Conservation (phyloP, 352 stramenopile species). For the Aphanomyces astaci region DNA sequence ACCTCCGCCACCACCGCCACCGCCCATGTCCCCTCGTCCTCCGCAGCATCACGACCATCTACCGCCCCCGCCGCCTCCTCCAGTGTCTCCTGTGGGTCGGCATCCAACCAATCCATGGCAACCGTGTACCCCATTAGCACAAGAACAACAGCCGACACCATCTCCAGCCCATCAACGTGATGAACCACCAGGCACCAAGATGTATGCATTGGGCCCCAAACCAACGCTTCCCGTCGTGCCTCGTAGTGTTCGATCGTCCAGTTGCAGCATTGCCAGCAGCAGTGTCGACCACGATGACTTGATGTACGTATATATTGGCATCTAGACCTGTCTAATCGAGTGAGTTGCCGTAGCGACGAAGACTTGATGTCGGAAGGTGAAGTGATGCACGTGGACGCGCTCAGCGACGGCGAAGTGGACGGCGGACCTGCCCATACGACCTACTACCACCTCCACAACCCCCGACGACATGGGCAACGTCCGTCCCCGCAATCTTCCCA, state of each 20-base stretch:
- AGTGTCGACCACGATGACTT: background rate
- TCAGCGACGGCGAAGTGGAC: conserved; percentile 16
- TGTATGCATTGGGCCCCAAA: background rate
- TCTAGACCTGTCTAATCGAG: background rate
- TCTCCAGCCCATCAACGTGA: no score
- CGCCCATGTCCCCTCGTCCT: no score
- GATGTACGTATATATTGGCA: background rate
- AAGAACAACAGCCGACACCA: no score
- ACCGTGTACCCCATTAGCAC: no score
- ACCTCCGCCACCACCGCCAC: background rate
- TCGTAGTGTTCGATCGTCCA: background rate
- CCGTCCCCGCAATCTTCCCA: background rate
- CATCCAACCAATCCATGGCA: no score
- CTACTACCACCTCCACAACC: conserved; percentile 12
- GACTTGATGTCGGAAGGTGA: conserved; percentile 18
- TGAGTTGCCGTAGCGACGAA: background rate
- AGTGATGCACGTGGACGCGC: background rate
- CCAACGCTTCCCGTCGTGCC: no score
- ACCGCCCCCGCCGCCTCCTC: background rate
- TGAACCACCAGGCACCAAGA: background rate
- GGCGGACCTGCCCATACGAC: background rate
- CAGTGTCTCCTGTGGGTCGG: background rate
- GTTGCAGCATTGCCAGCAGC: background rate
- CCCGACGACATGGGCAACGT: background rate
- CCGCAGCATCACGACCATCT: background rate